These are phyloP conservation scores for Penicillium cinerascens DNA, from an alignment of 495 filamentous ascomycete species.

Conservation along the genomic window DNA sequence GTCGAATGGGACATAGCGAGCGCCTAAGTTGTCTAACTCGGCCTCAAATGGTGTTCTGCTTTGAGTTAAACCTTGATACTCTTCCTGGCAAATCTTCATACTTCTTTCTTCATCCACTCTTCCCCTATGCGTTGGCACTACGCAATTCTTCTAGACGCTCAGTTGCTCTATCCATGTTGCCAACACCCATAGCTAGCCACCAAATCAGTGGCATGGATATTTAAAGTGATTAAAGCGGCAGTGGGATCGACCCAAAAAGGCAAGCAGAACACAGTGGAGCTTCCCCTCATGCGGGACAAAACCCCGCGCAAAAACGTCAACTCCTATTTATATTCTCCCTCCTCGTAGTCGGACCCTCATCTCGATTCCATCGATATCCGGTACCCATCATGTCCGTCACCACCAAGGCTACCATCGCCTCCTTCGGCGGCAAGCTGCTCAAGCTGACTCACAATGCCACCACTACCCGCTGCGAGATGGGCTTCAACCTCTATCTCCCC, in stretches of 20 bases:
- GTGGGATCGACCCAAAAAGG: neutral
- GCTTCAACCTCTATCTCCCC: constrained; percentile 65
- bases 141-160: no score
- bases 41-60: no score
- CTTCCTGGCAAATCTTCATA: no score
- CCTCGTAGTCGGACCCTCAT: neutral
- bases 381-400: constrained; percentile 64
- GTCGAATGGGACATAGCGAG: no score
- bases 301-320: constrained; percentile 20
- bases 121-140: no score
- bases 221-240: neutral
- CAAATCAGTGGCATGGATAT: neutral
- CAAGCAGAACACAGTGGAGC: constrained; percentile 10
- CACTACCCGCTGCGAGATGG: constrained; percentile 62
- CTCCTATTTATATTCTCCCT: constrained; percentile 6
- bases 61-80: no score
- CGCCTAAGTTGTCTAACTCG: no score
- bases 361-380: neutral
- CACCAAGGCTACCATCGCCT: constrained; percentile 84
- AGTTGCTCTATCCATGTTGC: no score
- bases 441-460: constrained; percentile 83
- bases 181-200: neutral
- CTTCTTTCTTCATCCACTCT: no score
- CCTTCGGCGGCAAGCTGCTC: constrained; percentile 91
- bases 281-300: constrained; percentile 29